Conservation (phyloP, 768 basidiomycete genomes). For the Neoboletus magnificus region DNA sequence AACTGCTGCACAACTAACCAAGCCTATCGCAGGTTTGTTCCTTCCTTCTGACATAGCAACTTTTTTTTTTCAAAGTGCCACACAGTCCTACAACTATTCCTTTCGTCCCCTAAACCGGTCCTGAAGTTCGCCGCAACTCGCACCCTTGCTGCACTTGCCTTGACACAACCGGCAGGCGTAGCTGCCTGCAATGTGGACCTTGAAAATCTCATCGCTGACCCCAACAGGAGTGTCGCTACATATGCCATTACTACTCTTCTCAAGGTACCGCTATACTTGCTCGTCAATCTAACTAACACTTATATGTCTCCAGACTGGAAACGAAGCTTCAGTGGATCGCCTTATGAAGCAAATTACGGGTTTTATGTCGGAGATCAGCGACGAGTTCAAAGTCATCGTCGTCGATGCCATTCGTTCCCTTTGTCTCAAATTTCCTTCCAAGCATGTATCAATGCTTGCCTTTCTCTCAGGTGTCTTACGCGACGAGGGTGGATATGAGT, state of each 20-base stretch:
- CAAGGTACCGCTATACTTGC: constrained; percentile 53
- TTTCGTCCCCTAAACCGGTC: constrained; percentile 91
- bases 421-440: constrained; percentile 97
- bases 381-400: constrained; percentile 99
- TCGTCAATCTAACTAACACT: not conserved
- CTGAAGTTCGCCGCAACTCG: constrained; percentile 98
- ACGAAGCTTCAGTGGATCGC: constrained; percentile 97
- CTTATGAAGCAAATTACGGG: constrained; percentile 99
- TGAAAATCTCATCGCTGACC: constrained; percentile 93
- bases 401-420: constrained; percentile 98
- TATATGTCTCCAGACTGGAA: constrained; percentile 72
- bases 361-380: constrained; percentile 99
- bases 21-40: constrained; percentile 80
- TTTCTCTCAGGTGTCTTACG: constrained; percentile 96
- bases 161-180: constrained; percentile 82
- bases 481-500: constrained; percentile 99
- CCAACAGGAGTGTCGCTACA: constrained; percentile 94
- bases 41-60: not conserved
- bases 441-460: constrained; percentile 94
- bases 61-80: constrained; percentile 5
- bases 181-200: constrained; percentile 94
- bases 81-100: constrained; percentile 88
- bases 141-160: constrained; percentile 85
- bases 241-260: constrained; percentile 98
- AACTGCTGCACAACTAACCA: constrained; percentile 69